phyloP scores from a whole-genome alignment of 371 early-diverging fungal species.

The Parasitella parasitica region DNA sequence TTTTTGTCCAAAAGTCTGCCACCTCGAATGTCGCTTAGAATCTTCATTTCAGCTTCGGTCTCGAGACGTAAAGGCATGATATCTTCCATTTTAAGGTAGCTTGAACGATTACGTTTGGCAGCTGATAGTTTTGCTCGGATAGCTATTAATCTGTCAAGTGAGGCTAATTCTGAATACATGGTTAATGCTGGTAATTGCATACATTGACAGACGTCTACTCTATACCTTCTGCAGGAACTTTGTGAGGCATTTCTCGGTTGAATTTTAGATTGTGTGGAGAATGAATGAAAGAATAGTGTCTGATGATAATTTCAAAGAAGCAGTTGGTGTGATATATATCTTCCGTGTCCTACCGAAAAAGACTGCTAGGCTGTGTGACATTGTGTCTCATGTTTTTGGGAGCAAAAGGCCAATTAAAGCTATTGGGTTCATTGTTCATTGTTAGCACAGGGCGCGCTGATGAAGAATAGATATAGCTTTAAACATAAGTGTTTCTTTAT shows the following conservation, averaged over 20 bases:
- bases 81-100: conserved; percentile 59
- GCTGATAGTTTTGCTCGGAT: conserved; percentile 70
- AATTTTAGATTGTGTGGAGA: not conserved
- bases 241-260: not conserved
- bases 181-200: not conserved
- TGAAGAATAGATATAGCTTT: no score
- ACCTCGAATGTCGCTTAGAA: conserved; percentile 28
- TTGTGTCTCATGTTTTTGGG: not conserved
- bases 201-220: not conserved
- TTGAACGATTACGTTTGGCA: conserved; percentile 71
- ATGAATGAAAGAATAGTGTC: not conserved
- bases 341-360: conserved; percentile 1
- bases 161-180: conserved; percentile 49
- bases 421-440: no score
- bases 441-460: no score
- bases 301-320: not conserved
- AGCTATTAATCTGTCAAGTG: conserved; percentile 60
- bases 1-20: conserved; percentile 22
- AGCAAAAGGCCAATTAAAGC: not conserved
- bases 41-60: conserved; percentile 31
- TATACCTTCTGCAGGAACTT: not conserved
- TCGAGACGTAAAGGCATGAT: conserved; percentile 59
- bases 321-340: not conserved
- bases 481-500: no score
- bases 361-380: not conserved